Percentiles rank a stretch among this genome's conserved stretches.
phyloP scores from a whole-genome alignment of 768 basidiomycete species.

The Naganishia friedmannii region DNA sequence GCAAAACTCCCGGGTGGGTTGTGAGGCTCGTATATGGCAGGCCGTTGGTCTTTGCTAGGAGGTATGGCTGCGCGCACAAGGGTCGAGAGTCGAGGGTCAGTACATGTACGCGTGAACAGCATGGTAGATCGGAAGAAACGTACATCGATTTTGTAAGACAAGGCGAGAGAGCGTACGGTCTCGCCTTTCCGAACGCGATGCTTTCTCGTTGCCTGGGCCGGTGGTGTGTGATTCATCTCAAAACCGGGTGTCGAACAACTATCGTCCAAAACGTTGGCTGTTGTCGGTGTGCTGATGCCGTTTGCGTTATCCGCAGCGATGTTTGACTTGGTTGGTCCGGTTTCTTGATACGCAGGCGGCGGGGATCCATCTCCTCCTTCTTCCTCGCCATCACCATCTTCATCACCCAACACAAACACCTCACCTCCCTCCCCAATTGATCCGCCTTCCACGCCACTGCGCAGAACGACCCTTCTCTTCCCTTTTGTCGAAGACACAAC shows the following conservation, averaged over 20 bases:
- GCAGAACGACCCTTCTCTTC: too few species aligned
- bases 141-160: conserved; percentile 47
- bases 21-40: conserved; percentile 41
- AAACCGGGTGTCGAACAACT: neutral
- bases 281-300: neutral
- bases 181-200: conserved; percentile 41
- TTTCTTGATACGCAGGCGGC: conserved; percentile 1
- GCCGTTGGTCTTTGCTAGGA: conserved; percentile 42
- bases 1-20: conserved; percentile 43
- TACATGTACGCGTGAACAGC: neutral
- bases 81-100: neutral
- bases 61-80: conserved; percentile 42
- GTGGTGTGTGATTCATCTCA: neutral
- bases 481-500: neutral
- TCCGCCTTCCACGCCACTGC: too few species aligned
- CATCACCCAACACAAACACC: conserved; percentile 40
- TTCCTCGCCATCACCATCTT: conserved; percentile 36
- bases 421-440: conserved; percentile 25
- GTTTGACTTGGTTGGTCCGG: conserved; percentile 32
- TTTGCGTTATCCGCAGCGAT: conserved; percentile 6
- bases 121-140: conserved; percentile 29
- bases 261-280: neutral
- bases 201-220: conserved; percentile 1
- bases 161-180: conserved; percentile 40
- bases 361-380: neutral